Evolutionary conservation across 495 filamentous ascomycete genomes (phyloP).

Genomic region (Pyrenopolyporus hunteri): DNA sequence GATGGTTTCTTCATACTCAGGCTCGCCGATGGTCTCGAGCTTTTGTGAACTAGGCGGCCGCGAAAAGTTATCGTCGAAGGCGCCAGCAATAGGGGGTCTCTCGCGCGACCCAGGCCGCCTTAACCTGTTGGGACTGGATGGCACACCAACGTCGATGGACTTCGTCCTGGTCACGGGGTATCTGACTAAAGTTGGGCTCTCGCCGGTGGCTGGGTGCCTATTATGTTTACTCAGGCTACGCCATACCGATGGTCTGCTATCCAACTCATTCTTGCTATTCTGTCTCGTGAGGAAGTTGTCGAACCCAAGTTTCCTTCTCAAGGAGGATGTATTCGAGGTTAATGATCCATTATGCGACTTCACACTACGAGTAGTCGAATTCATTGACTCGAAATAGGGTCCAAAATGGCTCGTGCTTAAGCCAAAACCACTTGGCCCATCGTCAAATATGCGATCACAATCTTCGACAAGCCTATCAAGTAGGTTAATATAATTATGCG

Average conservation of each 20-base stretch:
- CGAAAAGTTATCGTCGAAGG: slow-evolving; percentile 59
- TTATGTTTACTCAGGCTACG: slow-evolving; percentile 87
- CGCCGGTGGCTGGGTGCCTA: slow-evolving; percentile 59
- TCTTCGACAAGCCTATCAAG: slow-evolving; percentile 93
- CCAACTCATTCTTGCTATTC: slow-evolving; percentile 73
- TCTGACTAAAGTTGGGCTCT: slow-evolving; percentile 64
- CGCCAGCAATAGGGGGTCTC: slow-evolving; percentile 64
- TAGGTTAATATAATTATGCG: slow-evolving; percentile 85
- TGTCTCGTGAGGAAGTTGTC: slow-evolving; percentile 70
- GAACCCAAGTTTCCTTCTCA: slow-evolving; percentile 82
- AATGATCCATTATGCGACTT: slow-evolving; percentile 58
- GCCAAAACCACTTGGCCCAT: slow-evolving; percentile 56
- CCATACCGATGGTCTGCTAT: slow-evolving; percentile 77
- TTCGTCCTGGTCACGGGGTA: slow-evolving; percentile 73
- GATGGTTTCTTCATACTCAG: slow-evolving; percentile 49
- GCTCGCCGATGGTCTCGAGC: slow-evolving; percentile 58
- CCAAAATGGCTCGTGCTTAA: slow-evolving; percentile 41
- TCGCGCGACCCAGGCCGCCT: slow-evolving; percentile 72
- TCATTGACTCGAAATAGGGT: slow-evolving; percentile 54
- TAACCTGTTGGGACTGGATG: slow-evolving; percentile 52
- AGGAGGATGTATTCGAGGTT: slow-evolving; percentile 75
- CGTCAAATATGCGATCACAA: slow-evolving; percentile 84
- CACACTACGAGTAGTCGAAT: slow-evolving; percentile 49
- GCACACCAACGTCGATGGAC: slow-evolving; percentile 76
- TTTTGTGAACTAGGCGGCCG: slow-evolving; percentile 56